These are phyloP conservation scores for Wickerhamiella azyma DNA, from an alignment of 805 yeast genomes.

Conservation along the genomic window DNA sequence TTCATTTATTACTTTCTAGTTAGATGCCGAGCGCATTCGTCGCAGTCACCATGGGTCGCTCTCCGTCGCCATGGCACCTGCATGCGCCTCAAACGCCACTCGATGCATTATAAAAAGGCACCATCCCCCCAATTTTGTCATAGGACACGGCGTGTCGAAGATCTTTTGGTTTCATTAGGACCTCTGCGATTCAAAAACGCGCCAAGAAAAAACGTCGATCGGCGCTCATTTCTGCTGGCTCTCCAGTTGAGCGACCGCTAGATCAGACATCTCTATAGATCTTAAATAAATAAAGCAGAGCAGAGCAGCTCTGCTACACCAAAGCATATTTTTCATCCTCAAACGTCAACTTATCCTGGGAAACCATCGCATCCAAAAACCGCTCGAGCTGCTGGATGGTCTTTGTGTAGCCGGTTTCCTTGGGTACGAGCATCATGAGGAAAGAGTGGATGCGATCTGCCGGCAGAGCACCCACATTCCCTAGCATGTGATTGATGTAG, in stretches of 20 bases:
- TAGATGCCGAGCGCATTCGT: too few species aligned
- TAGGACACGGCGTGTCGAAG: constrained; percentile 21
- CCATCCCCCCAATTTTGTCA: background rate
- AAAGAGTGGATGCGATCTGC: constrained; percentile 39
- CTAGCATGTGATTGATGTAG: constrained; percentile 41
- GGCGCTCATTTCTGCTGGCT: background rate
- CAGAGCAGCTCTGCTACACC: constrained; percentile 11
- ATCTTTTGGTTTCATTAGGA: constrained; percentile 16
- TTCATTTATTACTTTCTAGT: too few species aligned
- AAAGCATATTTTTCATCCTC: constrained; percentile 28
- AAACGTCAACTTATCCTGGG: constrained; percentile 30
- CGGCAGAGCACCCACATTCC: constrained; percentile 40
- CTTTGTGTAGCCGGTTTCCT: constrained; percentile 31
- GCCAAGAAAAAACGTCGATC: constrained; percentile 15
- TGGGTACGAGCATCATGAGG: constrained; percentile 42
- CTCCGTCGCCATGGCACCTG: too few species aligned
- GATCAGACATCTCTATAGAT: constrained; percentile 2
- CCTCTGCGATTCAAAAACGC: constrained; percentile 21
- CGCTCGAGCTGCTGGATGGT: constrained; percentile 31
- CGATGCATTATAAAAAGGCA: background rate
- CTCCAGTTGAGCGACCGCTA: background rate
- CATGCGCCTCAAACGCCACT: background rate
- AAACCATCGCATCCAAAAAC: constrained; percentile 32
- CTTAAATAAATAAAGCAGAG: too few species aligned
- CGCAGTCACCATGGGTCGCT: too few species aligned